Percentiles rank a stretch among this genome's conserved stretches.
These are phyloP conservation scores for Hydnum rufescens DNA, from an alignment of 768 basidiomycete species.

Conservation along the genomic window DNA sequence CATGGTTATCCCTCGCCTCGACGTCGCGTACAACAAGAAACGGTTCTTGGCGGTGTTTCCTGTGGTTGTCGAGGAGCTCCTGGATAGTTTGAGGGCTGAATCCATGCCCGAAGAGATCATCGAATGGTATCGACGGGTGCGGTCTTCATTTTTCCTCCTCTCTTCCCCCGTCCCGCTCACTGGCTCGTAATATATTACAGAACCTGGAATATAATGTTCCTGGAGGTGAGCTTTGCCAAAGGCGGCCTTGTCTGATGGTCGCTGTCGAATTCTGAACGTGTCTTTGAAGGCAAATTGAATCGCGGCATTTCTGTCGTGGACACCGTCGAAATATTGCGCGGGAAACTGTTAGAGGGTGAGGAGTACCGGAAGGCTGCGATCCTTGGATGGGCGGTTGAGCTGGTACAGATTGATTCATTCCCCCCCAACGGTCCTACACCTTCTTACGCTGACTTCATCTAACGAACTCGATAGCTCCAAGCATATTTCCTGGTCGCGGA, in stretches of 20 bases:
- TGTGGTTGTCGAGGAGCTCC: conserved; percentile 54
- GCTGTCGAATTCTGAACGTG: not conserved
- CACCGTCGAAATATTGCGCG: conserved; percentile 73
- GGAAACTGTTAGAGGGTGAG: conserved; percentile 44
- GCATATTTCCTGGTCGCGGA: conserved; percentile 93
- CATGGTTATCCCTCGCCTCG: too few species aligned
- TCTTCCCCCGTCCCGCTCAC: not conserved
- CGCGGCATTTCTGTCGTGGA: conserved; percentile 93
- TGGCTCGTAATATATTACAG: conserved; percentile 21
- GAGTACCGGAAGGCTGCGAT: conserved; percentile 81
- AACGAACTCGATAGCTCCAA: too few species aligned
- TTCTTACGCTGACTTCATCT: not conserved
- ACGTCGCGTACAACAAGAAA: conserved; percentile 15
- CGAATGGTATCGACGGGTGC: conserved; percentile 66
- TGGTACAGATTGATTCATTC: conserved; percentile 35
- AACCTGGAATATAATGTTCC: conserved; percentile 89
- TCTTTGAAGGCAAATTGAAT: conserved; percentile 62
- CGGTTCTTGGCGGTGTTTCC: conserved; percentile 55
- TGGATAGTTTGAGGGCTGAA: conserved; percentile 42
- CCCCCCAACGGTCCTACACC: not conserved
- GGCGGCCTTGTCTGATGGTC: not conserved
- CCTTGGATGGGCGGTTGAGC: conserved; percentile 89
- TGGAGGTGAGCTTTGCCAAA: conserved; percentile 23
- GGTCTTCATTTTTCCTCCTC: conserved; percentile 12
- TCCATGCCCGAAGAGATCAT: conserved; percentile 71